Conservation (phyloP, 2,329 filamentous ascomycete species). For the Penicillium vulpinum region DNA sequence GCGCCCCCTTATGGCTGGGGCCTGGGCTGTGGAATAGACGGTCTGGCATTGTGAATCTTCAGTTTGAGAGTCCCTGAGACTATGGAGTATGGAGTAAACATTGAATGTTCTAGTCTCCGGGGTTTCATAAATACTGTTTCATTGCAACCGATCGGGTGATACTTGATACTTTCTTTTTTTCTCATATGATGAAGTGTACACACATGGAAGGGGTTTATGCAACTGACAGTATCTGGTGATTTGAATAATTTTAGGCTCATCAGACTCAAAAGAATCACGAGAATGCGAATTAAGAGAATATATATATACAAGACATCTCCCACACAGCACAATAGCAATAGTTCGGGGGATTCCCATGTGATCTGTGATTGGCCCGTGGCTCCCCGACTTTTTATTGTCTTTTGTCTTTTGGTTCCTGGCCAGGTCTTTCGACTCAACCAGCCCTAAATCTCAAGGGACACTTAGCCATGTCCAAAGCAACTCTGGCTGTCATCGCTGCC, state of each 20-base stretch:
- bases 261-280: neutral
- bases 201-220: neutral
- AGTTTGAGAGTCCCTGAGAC: neutral
- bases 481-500: constrained; percentile 72
- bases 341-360: constrained; percentile 5
- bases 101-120: neutral
- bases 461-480: constrained; percentile 72
- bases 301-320: neutral
- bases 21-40: neutral
- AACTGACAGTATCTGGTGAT: neutral
- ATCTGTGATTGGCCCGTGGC: constrained; percentile 30
- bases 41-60: neutral
- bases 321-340: neutral
- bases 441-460: constrained; percentile 23
- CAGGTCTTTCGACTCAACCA: neutral
- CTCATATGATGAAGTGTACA: neutral
- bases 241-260: neutral
- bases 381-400: constrained; percentile 12
- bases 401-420: constrained; percentile 6
- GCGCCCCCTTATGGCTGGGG: neutral
- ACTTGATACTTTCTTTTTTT: neutral
- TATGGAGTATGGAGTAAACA: neutral
- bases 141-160: neutral
- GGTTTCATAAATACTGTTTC: neutral
- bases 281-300: neutral